A percentile compares a stretch with the other conserved stretches of the same genome.
These are phyloP conservation scores for Botrytis byssoidea DNA, from an alignment of 2,329 filamentous ascomycete genomes.

Conservation along the genomic window DNA sequence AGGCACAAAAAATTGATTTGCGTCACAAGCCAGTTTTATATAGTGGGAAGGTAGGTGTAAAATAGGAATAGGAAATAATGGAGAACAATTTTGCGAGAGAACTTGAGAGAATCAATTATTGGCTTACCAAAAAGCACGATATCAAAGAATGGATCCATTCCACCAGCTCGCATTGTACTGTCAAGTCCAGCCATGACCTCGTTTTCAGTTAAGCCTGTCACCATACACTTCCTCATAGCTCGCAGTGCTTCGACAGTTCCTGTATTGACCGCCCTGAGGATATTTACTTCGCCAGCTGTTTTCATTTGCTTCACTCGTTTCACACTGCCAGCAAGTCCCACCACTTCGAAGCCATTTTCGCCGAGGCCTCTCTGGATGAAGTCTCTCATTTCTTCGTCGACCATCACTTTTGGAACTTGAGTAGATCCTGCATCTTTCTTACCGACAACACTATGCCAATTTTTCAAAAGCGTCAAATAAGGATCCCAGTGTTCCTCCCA, in stretches of 20 bases:
- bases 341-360: slow-evolving; percentile 53
- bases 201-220: slow-evolving; percentile 55
- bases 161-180: slow-evolving; percentile 50
- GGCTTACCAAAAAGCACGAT: slow-evolving; percentile 56
- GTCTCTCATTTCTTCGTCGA: slow-evolving; percentile 64
- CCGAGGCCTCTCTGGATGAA: slow-evolving; percentile 59
- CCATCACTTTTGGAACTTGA: slow-evolving; percentile 50
- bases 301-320: slow-evolving; percentile 61
- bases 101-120: not conserved
- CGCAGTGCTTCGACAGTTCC: slow-evolving; percentile 61
- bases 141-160: slow-evolving; percentile 60
- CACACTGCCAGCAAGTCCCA: slow-evolving; percentile 53
- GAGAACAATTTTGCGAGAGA: not conserved
- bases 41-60: not conserved
- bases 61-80: not conserved
- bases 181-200: slow-evolving; percentile 57
- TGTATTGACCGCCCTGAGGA: slow-evolving; percentile 61
- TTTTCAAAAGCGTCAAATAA: slow-evolving; percentile 51
- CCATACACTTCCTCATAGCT: slow-evolving; percentile 55
- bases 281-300: slow-evolving; percentile 53
- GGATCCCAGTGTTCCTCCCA: slow-evolving; percentile 68
- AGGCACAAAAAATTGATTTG: not conserved
- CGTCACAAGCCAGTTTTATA: not conserved
- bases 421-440: slow-evolving; percentile 10
- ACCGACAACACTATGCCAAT: slow-evolving; percentile 36